phyloP scores from a whole-genome alignment of 352 stramenopile species.

The Aphanomyces astaci region DNA sequence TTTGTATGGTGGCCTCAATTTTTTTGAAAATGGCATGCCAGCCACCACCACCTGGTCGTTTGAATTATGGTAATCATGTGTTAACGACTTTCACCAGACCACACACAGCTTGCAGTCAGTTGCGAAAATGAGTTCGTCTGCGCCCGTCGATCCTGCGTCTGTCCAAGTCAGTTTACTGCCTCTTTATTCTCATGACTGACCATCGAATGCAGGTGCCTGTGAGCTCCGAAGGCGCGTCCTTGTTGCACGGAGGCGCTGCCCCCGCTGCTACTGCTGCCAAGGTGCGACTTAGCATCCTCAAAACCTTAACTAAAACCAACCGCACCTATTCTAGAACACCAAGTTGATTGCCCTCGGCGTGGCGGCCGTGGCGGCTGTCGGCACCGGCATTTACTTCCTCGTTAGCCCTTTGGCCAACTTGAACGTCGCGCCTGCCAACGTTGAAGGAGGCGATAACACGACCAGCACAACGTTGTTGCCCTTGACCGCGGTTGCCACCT shows the following conservation, averaged over 20 bases:
- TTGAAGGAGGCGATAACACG: neutral
- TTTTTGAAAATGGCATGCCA: neutral
- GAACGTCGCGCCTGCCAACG: neutral
- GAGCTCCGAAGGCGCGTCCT: conserved; percentile 5
- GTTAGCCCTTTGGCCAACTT: neutral
- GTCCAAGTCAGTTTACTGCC: conserved; percentile 1
- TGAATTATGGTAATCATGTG: neutral
- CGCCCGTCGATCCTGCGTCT: neutral
- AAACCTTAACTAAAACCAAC: no score
- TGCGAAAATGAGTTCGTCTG: neutral
- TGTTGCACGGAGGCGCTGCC: conserved; percentile 1
- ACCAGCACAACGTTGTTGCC: neutral
- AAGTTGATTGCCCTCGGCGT: conserved; percentile 9
- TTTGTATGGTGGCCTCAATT: conserved; percentile 3
- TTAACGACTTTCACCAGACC: neutral
- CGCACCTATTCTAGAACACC: conserved; percentile 10
- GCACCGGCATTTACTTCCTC: conserved; percentile 11
- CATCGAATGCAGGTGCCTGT: neutral
- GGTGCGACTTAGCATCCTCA: no score
- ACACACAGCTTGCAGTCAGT: neutral
- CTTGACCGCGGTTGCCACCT: neutral
- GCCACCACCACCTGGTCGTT: neutral
- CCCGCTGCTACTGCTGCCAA: neutral
- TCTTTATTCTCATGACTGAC: no score
- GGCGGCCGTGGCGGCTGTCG: conserved; percentile 1